These are phyloP conservation scores for Aspergillus incahuasiensis DNA, from an alignment of 495 filamentous ascomycete genomes.

Conservation along the genomic window DNA sequence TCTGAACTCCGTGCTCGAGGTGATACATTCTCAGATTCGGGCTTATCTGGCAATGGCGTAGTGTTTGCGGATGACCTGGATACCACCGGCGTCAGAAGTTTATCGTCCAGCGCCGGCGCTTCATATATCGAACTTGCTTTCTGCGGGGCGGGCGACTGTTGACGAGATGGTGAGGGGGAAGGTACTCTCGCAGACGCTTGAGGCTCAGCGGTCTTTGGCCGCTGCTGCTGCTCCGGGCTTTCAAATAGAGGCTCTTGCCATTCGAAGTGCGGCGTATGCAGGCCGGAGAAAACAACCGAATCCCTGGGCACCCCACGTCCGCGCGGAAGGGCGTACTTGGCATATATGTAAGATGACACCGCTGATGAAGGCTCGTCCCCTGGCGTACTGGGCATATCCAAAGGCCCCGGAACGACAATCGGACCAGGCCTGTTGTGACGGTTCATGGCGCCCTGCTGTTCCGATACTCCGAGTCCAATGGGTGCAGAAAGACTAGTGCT, in stretches of 20 bases:
- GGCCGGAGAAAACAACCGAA: constrained; percentile 60
- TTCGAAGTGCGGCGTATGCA: constrained; percentile 53
- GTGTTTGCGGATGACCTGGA: constrained; percentile 8
- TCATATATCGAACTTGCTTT: constrained; percentile 37
- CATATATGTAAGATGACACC: constrained; percentile 74
- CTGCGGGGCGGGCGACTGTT: constrained; percentile 22
- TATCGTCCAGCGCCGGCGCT: constrained; percentile 20
- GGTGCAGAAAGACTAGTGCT: constrained; percentile 54
- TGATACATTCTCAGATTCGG: constrained; percentile 33
- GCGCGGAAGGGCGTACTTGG: constrained; percentile 76
- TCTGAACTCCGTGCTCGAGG: constrained; percentile 11
- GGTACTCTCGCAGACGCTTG: constrained; percentile 35
- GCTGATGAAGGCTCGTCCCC: constrained; percentile 40
- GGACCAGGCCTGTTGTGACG: constrained; percentile 37
- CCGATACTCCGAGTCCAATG: constrained; percentile 26
- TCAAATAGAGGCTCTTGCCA: constrained; percentile 56
- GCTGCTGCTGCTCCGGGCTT: constrained; percentile 30
- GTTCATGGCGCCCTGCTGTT: constrained; percentile 24
- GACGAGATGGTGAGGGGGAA: constrained; percentile 27
- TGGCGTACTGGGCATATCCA: constrained; percentile 15
- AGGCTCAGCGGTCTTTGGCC: constrained; percentile 33
- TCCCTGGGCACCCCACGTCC: constrained; percentile 70
- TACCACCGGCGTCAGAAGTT: constrained; percentile 16
- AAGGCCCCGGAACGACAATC: constrained; percentile 31
- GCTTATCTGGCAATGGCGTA: constrained; percentile 15